Percentiles rank a stretch among this genome's conserved stretches.
These are phyloP conservation scores for Aspergillus brasiliensis DNA, from an alignment of 2,329 filamentous ascomycete species.

Conservation along the genomic window DNA sequence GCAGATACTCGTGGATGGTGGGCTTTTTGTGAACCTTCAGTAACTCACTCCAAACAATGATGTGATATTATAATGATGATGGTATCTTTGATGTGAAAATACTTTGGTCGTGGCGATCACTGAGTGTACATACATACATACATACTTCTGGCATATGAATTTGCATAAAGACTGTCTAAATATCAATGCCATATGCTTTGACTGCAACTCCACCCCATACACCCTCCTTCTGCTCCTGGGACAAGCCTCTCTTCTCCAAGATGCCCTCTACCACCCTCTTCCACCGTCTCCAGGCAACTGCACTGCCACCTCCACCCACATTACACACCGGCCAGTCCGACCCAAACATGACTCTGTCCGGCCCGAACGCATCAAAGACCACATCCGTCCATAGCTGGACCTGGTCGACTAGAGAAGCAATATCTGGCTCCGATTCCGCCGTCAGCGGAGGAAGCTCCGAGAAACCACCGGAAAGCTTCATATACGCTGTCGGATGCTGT, in stretches of 20 bases:
- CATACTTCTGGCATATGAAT: neutral
- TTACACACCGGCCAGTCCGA: constrained; percentile 95
- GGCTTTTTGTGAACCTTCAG: constrained; percentile 86
- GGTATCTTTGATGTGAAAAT: neutral
- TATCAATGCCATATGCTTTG: constrained; percentile 62
- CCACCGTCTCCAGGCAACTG: constrained; percentile 75
- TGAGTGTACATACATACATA: neutral
- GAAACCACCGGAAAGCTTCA: constrained; percentile 89
- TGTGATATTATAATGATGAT: neutral
- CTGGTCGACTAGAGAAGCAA: constrained; percentile 52
- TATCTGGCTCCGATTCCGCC: constrained; percentile 19
- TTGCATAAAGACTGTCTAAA: constrained; percentile 11
- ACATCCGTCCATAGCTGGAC: constrained; percentile 72
- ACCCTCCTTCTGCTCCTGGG: constrained; percentile 62
- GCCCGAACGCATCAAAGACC: constrained; percentile 71
- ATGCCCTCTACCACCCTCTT: constrained; percentile 67
- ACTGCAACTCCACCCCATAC: constrained; percentile 74
- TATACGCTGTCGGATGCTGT: constrained; percentile 67
- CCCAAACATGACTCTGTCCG: constrained; percentile 79
- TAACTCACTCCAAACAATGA: too few species aligned
- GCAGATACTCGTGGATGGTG: constrained; percentile 83
- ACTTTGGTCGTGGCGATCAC: neutral
- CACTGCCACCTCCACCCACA: constrained; percentile 58
- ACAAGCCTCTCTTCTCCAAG: constrained; percentile 55
- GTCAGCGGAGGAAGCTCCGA: constrained; percentile 67